Evolutionary conservation across 805 yeast species (phyloP).

Genomic region (Sungouiella thailandica): DNA sequence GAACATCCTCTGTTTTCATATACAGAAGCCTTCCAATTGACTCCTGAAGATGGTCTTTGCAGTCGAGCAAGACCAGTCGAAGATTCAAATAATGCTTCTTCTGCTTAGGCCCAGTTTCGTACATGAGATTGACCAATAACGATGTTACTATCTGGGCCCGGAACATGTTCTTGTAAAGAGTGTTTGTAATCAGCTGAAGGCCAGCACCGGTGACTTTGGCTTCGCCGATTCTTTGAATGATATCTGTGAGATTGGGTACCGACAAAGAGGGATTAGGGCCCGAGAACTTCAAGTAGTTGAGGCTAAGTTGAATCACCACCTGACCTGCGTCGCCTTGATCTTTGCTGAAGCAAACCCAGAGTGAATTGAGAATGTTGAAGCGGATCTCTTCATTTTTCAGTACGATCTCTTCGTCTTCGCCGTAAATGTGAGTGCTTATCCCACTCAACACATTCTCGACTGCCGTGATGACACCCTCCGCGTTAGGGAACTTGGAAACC

Average conservation of each 20-base stretch:
- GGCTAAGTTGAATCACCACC: not conserved
- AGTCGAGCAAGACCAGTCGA: constrained; percentile 7
- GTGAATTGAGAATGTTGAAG: constrained; percentile 14
- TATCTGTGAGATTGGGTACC: constrained; percentile 1
- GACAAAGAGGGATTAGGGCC: not conserved
- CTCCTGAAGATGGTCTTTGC: constrained; percentile 16
- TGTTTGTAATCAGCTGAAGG: no score
- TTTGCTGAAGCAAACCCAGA: not conserved
- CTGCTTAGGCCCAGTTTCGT: not conserved
- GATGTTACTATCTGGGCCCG: constrained; percentile 12
- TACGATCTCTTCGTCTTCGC: constrained; percentile 2
- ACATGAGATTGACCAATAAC: not conserved
- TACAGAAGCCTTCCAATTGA: constrained; percentile 16
- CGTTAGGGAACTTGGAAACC: constrained; percentile 1
- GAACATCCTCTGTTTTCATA: constrained; percentile 5
- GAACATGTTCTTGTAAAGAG: constrained; percentile 15
- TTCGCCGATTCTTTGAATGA: constrained; percentile 1
- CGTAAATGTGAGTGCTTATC: constrained; percentile 3
- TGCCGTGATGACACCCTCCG: not conserved
- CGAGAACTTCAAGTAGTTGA: not conserved
- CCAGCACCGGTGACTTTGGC: constrained; percentile 1
- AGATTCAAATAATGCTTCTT: constrained; percentile 8
- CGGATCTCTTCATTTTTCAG: constrained; percentile 18
- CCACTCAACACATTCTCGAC: not conserved
- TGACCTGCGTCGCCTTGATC: not conserved